A percentile compares a stretch with the other conserved stretches of the same genome.
Conservation (phyloP, 192 early-diverging fungal species). For the Jimgerdemannia lactiflua region DNA sequence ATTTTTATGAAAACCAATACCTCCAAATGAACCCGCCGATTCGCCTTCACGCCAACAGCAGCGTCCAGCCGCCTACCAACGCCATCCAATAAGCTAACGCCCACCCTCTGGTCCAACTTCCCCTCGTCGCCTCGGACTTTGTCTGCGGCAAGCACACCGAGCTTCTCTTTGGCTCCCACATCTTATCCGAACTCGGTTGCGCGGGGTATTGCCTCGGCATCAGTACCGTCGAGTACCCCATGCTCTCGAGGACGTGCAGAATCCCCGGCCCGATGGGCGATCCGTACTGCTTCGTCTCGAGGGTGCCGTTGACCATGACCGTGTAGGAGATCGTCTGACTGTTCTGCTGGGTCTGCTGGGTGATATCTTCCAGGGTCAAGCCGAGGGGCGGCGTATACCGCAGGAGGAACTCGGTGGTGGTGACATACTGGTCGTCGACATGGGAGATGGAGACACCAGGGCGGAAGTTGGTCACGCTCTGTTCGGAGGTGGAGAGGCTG, state of each 20-base stretch:
- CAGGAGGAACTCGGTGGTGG: slow-evolving; percentile 31
- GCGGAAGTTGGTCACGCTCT: slow-evolving; percentile 10
- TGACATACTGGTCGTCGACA: slow-evolving; percentile 21
- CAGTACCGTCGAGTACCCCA: slow-evolving; percentile 27
- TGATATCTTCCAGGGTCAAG: slow-evolving; percentile 18
- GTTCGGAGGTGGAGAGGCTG: slow-evolving; percentile 1
- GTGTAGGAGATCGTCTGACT: slow-evolving; percentile 17
- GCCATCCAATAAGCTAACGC: not conserved
- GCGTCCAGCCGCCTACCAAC: not conserved
- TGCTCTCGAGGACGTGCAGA: slow-evolving; percentile 25
- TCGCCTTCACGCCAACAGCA: not conserved
- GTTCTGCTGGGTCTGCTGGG: slow-evolving; percentile 3
- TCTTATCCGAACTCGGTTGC: not conserved
- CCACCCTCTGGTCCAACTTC: not conserved
- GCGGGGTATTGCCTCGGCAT: not conserved
- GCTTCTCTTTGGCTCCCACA: not conserved
- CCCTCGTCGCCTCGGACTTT: not conserved
- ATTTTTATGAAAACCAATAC: no score
- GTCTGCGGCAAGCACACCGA: no score
- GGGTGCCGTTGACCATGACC: slow-evolving; percentile 4
- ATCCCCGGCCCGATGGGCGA: slow-evolving; percentile 34
- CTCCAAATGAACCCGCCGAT: not conserved
- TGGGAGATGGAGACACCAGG: slow-evolving; percentile 27
- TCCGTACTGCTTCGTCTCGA: slow-evolving; percentile 8
- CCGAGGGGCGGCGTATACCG: slow-evolving; percentile 10